Evolutionary conservation across 2,329 filamentous ascomycete species (phyloP).

Genomic region (Alternaria tenuissima): DNA sequence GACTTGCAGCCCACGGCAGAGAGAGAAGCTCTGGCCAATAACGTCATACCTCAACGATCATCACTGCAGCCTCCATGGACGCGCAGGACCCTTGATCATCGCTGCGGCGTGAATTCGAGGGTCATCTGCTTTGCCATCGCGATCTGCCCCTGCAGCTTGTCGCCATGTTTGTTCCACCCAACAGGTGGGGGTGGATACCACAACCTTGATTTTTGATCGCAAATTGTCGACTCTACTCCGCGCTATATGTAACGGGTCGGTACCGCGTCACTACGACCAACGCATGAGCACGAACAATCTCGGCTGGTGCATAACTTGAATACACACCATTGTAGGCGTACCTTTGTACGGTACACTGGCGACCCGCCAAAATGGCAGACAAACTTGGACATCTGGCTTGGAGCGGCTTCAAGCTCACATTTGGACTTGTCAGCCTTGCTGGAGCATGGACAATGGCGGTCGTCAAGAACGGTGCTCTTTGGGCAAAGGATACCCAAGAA

Average conservation of each 20-base stretch:
- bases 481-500: conserved; percentile 34
- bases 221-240: background rate
- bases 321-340: background rate
- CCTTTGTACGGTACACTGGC: background rate
- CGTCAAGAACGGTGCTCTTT: conserved; percentile 39
- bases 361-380: conserved; percentile 8
- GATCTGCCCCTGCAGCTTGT: conserved; percentile 4
- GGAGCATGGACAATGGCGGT: conserved; percentile 31
- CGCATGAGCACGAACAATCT: background rate
- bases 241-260: conserved; percentile 1
- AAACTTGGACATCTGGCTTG: conserved; percentile 31
- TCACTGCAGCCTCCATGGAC: conserved; percentile 4
- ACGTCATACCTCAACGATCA: conserved; percentile 10
- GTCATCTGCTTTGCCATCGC: conserved; percentile 9
- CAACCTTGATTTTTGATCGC: conserved; percentile 5
- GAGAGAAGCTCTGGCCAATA: conserved; percentile 16
- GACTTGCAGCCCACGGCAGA: background rate
- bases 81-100: conserved; percentile 11
- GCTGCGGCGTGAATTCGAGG: conserved; percentile 7
- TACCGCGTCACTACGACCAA: background rate
- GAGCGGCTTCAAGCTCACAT: conserved; percentile 40
- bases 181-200: conserved; percentile 12
- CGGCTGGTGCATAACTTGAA: background rate
- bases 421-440: conserved; percentile 41
- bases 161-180: background rate